Evolutionary conservation across 2,329 filamentous ascomycete genomes (phyloP).

Genomic region (Hymenoscyphus occultus): DNA sequence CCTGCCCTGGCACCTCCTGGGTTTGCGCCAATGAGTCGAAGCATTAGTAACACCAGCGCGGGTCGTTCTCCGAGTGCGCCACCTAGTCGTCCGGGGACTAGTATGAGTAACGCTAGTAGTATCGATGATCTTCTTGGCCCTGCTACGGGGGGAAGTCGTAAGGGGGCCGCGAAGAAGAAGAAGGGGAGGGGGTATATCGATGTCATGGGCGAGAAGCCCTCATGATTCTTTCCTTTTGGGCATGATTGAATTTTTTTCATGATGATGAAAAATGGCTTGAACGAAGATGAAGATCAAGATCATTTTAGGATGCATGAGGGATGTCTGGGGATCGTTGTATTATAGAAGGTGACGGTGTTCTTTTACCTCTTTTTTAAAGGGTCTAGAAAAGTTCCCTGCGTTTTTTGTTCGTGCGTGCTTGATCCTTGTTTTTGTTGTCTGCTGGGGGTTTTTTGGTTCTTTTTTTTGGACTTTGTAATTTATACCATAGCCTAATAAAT

Average conservation of each 20-base stretch:
- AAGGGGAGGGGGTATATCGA: slow-evolving; percentile 90
- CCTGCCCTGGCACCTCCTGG: slow-evolving; percentile 19
- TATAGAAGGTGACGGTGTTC: too few relatives aligned
- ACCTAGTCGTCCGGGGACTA: slow-evolving; percentile 69
- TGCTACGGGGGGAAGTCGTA: slow-evolving; percentile 59
- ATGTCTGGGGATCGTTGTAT: too few relatives aligned
- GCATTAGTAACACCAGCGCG: slow-evolving; percentile 26
- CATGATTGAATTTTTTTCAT: background rate
- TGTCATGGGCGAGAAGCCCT: slow-evolving; percentile 66
- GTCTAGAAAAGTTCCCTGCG: too few relatives aligned
- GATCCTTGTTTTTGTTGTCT: too few relatives aligned
- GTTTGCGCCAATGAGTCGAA: slow-evolving; percentile 25
- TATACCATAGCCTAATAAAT: too few relatives aligned
- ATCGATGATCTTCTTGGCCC: slow-evolving; percentile 90
- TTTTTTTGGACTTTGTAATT: too few relatives aligned
- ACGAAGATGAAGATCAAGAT: too few relatives aligned
- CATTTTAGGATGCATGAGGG: too few relatives aligned
- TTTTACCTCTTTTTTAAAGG: too few relatives aligned
- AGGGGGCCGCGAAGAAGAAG: slow-evolving; percentile 64
- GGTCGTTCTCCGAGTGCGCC: slow-evolving; percentile 40
- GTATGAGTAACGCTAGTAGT: slow-evolving; percentile 87
- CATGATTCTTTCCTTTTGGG: background rate
- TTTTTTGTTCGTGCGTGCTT: too few relatives aligned
- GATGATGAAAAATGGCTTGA: background rate
- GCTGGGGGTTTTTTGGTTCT: too few relatives aligned